Evolutionary conservation across 345 rosid genomes (phyloP).

Genomic region (Rhodamnia rubescens): DNA sequence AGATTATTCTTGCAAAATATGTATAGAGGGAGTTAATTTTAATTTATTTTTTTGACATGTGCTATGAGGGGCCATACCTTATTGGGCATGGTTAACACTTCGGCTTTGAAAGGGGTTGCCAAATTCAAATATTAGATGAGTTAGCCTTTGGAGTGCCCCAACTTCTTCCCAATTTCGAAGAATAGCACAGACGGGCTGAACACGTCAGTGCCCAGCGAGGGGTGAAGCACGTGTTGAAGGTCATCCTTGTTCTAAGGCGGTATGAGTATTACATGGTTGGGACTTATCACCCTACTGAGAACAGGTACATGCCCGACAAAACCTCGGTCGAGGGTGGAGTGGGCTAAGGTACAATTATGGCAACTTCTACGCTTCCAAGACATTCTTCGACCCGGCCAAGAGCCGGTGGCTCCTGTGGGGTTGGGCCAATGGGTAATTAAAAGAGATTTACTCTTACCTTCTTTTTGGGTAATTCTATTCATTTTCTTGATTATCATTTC

Average conservation of each 20-base stretch:
- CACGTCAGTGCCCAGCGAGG: constrained; percentile 2
- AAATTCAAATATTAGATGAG: too few species aligned
- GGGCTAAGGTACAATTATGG: constrained; percentile 73
- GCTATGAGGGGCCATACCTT: too few species aligned
- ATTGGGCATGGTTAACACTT: too few species aligned
- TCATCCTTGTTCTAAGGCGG: constrained; percentile 60
- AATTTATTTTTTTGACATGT: too few species aligned
- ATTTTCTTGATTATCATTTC: neutral
- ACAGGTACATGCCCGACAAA: constrained; percentile 43
- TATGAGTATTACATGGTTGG: constrained; percentile 71
- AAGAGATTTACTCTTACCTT: neutral
- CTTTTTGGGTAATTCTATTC: neutral
- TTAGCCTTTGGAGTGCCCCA: constrained; percentile 53
- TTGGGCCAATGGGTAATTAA: constrained; percentile 50
- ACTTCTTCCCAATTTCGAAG: constrained; percentile 50
- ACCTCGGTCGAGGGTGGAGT: constrained; percentile 53
- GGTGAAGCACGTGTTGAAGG: constrained; percentile 52
- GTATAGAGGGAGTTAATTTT: too few species aligned
- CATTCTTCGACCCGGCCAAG: constrained; percentile 52
- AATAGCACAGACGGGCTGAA: constrained; percentile 43
- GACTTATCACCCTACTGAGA: constrained; percentile 19
- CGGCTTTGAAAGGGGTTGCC: too few species aligned
- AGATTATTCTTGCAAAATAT: too few species aligned
- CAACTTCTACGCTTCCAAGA: constrained; percentile 70
- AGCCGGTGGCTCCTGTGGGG: constrained; percentile 58